Evolutionary conservation across 2,329 filamentous ascomycete genomes (phyloP).

Genomic region (Penicillium decumbens): DNA sequence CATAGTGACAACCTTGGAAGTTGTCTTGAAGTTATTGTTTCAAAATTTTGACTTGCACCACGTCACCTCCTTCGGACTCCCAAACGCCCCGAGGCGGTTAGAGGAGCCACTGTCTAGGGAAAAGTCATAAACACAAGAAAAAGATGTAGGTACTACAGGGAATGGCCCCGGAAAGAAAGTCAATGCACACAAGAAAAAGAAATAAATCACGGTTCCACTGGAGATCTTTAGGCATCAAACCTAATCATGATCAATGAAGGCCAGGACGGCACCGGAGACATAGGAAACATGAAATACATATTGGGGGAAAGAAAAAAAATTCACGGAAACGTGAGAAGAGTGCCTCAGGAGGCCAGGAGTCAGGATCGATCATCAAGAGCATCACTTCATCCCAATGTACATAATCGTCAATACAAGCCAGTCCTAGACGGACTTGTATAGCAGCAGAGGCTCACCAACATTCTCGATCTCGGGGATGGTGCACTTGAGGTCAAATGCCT

Average conservation of each 20-base stretch:
- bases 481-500: conserved; percentile 97
- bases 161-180: conserved; percentile 7
- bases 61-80: conserved; percentile 15
- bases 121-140: conserved; percentile 13
- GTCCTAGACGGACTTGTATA: conserved; percentile 63
- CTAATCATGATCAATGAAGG: not conserved
- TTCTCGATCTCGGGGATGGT: conserved; percentile 99
- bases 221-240: not conserved
- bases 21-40: not conserved
- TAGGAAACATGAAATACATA: conserved; percentile 22
- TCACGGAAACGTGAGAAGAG: conserved; percentile 11
- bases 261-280: conserved; percentile 1
- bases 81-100: conserved; percentile 18
- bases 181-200: conserved; percentile 9
- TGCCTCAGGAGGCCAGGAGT: conserved; percentile 12
- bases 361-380: conserved; percentile 31
- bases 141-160: conserved; percentile 14
- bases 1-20: not conserved
- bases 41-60: conserved; percentile 14
- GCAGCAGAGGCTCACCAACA: conserved; percentile 86
- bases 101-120: conserved; percentile 13
- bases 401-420: conserved; percentile 25
- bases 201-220: not conserved
- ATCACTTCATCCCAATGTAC: conserved; percentile 37
- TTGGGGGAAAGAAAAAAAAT: conserved; percentile 12